Conservation (phyloP, 192 early-diverging fungal species). For the Spizellomyces sp. region DNA sequence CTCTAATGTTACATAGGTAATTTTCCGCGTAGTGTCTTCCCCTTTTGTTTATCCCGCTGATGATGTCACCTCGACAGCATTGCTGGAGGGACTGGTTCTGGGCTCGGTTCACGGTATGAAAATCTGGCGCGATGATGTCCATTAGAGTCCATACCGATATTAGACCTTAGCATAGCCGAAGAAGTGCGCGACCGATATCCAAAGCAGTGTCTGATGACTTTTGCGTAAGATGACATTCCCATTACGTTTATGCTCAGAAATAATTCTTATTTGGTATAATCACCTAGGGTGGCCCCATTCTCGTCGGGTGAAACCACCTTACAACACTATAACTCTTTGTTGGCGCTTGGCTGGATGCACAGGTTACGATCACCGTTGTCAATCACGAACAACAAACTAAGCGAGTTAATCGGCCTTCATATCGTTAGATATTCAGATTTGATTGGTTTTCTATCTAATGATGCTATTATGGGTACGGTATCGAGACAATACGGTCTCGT, state of each 20-base stretch:
- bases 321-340: slow-evolving; percentile 50
- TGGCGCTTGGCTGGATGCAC: slow-evolving; percentile 42
- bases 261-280: neutral
- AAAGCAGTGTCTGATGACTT: slow-evolving; percentile 29
- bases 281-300: slow-evolving; percentile 41
- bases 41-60: neutral
- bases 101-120: slow-evolving; percentile 41
- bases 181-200: slow-evolving; percentile 40
- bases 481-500: slow-evolving; percentile 27
- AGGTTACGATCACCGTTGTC: neutral
- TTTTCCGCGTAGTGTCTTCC: neutral
- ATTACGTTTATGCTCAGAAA: neutral
- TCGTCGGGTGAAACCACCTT: slow-evolving; percentile 45
- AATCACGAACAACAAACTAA: too few relatives aligned
- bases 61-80: slow-evolving; percentile 26
- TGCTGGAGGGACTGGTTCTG: slow-evolving; percentile 51
- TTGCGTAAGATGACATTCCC: slow-evolving; percentile 16
- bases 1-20: slow-evolving; percentile 40
- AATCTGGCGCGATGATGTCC: neutral
- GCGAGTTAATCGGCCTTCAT: too few relatives aligned
- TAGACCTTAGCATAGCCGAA: slow-evolving; percentile 33
- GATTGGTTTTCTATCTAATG: slow-evolving; percentile 38
- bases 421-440: slow-evolving; percentile 28
- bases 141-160: neutral
- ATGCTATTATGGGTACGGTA: slow-evolving; percentile 27